These are phyloP conservation scores for Musa beccarii DNA, from an alignment of 176 grass and related monocot genomes.

Conservation along the genomic window DNA sequence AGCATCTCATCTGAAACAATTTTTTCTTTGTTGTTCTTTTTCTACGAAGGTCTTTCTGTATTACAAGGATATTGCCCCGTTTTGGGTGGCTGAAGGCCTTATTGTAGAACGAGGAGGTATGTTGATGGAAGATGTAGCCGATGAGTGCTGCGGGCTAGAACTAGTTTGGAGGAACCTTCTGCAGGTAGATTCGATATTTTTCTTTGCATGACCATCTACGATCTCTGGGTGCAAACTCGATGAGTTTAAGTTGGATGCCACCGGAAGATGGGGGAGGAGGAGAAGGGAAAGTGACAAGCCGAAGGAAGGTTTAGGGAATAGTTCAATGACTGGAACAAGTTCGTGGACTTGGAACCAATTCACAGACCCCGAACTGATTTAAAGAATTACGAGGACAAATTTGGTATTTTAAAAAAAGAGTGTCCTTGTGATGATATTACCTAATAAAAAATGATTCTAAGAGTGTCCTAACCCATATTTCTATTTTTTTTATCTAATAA, in stretches of 20 bases:
- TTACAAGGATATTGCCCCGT: neutral
- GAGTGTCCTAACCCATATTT: too few relatives aligned
- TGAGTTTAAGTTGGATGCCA: constrained; percentile 34
- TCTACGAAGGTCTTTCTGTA: neutral
- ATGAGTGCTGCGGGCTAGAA: constrained; percentile 23
- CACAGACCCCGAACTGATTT: too few relatives aligned
- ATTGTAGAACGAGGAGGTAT: neutral
- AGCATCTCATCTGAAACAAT: constrained; percentile 31
- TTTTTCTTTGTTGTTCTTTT: constrained; percentile 34
- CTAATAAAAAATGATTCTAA: too few relatives aligned
- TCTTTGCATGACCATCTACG: neutral
- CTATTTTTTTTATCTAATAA: too few relatives aligned
- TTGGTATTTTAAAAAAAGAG: too few relatives aligned
- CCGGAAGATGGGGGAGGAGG: neutral
- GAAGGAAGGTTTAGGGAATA: too few relatives aligned
- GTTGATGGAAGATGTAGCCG: constrained; percentile 35
- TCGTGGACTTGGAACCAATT: too few relatives aligned
- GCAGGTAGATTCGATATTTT: constrained; percentile 1
- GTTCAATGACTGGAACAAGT: too few relatives aligned
- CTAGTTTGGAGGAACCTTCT: constrained; percentile 28
- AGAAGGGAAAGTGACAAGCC: constrained; percentile 1
- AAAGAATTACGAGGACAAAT: too few relatives aligned
- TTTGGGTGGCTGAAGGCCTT: constrained; percentile 40
- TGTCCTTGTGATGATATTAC: too few relatives aligned
- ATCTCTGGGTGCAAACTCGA: too few relatives aligned